Base-by-base conservation (phyloP, 345 rosid genomes). In the Lepidium sativum region DNA sequence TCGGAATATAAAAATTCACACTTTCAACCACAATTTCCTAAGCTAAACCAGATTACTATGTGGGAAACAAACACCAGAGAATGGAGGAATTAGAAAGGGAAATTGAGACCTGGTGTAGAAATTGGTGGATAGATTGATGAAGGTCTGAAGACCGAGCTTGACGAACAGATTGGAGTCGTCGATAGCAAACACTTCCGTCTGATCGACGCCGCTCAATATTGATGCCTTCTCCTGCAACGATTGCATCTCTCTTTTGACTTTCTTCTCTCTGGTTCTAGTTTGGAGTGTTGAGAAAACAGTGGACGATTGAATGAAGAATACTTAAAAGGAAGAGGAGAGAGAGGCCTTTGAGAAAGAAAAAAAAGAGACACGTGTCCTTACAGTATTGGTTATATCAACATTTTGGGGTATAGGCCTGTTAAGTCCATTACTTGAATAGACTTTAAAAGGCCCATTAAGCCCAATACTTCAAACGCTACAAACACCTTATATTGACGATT, bases 171-270 rank as follows among this genome's bases (percentile, higher is more conserved):
- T 87, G 73, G 88, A 79, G 13, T 75, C 56, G 77, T 89, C 91
- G 8, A 92, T 85, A 52, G 91, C 95, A 71, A 89, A 89, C 0
- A 96, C 95, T 47, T 92, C 95, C 15, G 80, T 83, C 9, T 63
- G 12, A 55, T 74, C 69, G 13, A 92, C 95, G 76, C 98, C 95
- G 74, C 98, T 92, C 92, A 88, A 86, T 53, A 78, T 62, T 16
- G 95, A 75, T 14, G 96, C 96, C 72, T 85, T 92, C 69, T 87
- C 86, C 32, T 89, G 98, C 55, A 92, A 80, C 17, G 87, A 80
- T 54, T 85, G 95, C 98, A 88, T 91, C 70, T 52, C 54, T 38
- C 17, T 0, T 0, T 17, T 5, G 10, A 2, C 9, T 12, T 6
- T 4, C 9, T 13, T 13, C 45, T 41, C 20, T 41, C 8, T 8